Percentiles rank a stretch among this genome's conserved stretches.
Conservation (phyloP, 805 yeast species). For the Cyberlindnera meyerae region DNA sequence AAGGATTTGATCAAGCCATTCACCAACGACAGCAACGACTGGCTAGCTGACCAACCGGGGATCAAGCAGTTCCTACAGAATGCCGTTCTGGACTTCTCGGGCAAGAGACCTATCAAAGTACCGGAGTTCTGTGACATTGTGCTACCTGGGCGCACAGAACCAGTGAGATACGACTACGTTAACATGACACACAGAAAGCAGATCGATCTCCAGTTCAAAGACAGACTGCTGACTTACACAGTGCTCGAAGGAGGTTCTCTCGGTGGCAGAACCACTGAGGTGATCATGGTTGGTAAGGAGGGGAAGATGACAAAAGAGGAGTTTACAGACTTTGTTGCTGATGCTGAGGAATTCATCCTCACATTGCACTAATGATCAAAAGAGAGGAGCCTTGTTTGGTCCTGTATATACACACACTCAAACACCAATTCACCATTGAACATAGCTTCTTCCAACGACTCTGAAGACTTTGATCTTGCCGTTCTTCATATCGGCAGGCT, state of each 20-base stretch:
- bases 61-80: conserved; percentile 35
- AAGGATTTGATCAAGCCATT: conserved; percentile 15
- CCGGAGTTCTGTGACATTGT: conserved; percentile 36
- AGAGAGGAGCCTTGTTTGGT: too few relatives aligned
- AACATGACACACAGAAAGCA: conserved; percentile 40
- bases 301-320: conserved; percentile 14
- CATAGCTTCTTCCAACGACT: conserved; percentile 63
- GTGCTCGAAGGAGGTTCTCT: conserved; percentile 53
- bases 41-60: conserved; percentile 36
- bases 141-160: conserved; percentile 31
- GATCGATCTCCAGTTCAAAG: conserved; percentile 36
- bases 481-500: conserved; percentile 63
- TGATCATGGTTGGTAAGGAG: conserved; percentile 39
- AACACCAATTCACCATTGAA: conserved; percentile 64
- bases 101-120: conserved; percentile 30
- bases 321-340: conserved; percentile 16
- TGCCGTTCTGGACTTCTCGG: conserved; percentile 38
- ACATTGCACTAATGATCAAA: conserved; percentile 4
- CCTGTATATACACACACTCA: not conserved
- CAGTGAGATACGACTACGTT: conserved; percentile 41
- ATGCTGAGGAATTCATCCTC: conserved; percentile 16
- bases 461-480: conserved; percentile 83
- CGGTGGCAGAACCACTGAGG: conserved; percentile 50
- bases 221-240: conserved; percentile 35
- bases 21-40: conserved; percentile 10